Base-by-base conservation (phyloP, 495 filamentous ascomycete genomes). In the Penicillium chermesinum region DNA sequence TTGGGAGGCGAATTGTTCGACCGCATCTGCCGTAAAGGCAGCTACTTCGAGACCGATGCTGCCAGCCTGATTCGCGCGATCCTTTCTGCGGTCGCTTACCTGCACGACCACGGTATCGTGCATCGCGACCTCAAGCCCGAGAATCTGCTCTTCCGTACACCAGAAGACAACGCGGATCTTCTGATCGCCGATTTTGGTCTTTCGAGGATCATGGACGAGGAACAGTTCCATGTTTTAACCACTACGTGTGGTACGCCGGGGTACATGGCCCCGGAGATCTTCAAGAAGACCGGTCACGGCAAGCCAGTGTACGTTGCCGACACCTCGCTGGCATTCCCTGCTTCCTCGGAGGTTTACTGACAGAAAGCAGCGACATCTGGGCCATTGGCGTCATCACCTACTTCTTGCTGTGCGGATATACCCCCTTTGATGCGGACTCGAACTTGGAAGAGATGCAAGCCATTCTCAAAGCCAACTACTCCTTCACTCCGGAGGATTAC, bases 371-470 rank as follows among this genome's bases (percentile, higher is more conserved):
- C 47, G 85, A 89, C 57, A 75, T 89, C 50, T 89, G 85, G 85
- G 85, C 85, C 44, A 85, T 88, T 46, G 86, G 86, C 38, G 85
- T 89, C 3, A 91, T 91, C 55, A 88, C 87, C 12, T 98, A 97
- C 71, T 98, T 98, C 76, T 75, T 98, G 13, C 83, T 98, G 44
- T 98, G 93, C 70, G 93, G 93, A 50, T 97, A 96, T 71, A 97
- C 94, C 10, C 93, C 94, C 44, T 98, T 98, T 63, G 93, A 98
- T 72, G 86, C 94, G 16, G 93, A 98, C 65, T 89, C 83, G 40
- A 95, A 98, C 67, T 82, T 96, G 55, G 93, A 98, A 68, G 93
- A 98, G 75, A 96, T 98, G 91, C 90, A 97, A 71, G 93, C 94
- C 48, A 98, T 98, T 66, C 79, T 97, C 33, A 84, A 88, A 42